A percentile compares a stretch with the other conserved stretches of the same genome.
Conservation (phyloP, 768 basidiomycete species). For the Cantharellus anzutake region DNA sequence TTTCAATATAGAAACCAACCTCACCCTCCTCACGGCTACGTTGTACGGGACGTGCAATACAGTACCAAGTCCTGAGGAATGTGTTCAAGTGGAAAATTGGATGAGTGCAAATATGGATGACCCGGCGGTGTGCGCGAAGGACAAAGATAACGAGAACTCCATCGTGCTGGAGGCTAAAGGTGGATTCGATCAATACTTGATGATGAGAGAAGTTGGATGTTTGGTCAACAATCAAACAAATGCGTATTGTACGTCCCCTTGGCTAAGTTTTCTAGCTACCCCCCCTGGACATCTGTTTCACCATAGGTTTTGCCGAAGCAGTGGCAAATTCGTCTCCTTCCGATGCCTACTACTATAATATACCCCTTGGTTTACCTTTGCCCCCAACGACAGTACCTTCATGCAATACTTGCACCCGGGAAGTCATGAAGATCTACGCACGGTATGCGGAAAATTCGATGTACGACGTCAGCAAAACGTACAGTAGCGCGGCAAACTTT, state of each 20-base stretch:
- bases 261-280: not conserved
- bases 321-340: constrained; percentile 6
- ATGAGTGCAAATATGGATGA: constrained; percentile 8
- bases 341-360: constrained; percentile 9
- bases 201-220: constrained; percentile 13
- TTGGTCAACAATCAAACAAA: constrained; percentile 10
- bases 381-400: constrained; percentile 8
- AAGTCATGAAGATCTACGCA: constrained; percentile 8
- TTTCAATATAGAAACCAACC: constrained; percentile 11
- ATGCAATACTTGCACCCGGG: constrained; percentile 9
- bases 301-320: constrained; percentile 9
- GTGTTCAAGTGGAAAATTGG: constrained; percentile 10
- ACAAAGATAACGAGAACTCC: constrained; percentile 11
- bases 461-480: constrained; percentile 5
- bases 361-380: constrained; percentile 9
- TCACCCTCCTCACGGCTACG: constrained; percentile 11
- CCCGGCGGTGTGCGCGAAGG: constrained; percentile 11
- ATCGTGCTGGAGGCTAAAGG: constrained; percentile 12
- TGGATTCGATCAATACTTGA: constrained; percentile 14
- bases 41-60: constrained; percentile 13
- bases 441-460: constrained; percentile 2
- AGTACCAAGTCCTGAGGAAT: constrained; percentile 1
- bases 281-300: not conserved
- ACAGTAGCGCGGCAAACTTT: constrained; percentile 8
- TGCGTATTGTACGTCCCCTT: constrained; percentile 9